Evolutionary conservation across 192 early-diverging fungal genomes (phyloP), one percentile per base, ranked within the genome.

Genomic region (Linnemannia schmuckeri): DNA sequence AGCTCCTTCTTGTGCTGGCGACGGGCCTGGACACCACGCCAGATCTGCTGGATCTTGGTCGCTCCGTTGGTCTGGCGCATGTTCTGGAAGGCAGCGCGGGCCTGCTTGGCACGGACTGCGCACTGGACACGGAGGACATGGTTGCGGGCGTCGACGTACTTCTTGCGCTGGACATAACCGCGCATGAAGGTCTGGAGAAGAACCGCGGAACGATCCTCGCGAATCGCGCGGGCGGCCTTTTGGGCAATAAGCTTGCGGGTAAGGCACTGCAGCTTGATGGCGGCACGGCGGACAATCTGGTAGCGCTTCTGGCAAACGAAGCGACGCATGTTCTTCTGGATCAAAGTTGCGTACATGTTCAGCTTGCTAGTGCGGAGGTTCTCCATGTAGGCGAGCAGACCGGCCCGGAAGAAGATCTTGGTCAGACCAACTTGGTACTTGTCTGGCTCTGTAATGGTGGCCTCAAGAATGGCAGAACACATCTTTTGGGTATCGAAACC

Each of bases 351-450:
- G 66, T 96, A 96, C 22, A 89, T 89, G 40, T 95, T 95, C 79
- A 97, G 90, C 35, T 96, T 91, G 80, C 97, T 97, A 8, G 96
- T 90, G 44, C 98, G 94, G 71, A 96, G 90, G 89, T 97, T 98
- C 82, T 99, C 98, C 75, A 97, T 83, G 82, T 92, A 95, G 20
- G 96, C 96, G 68, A 96, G 80, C 92, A 97, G 95, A 75, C 99
- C 99, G 69, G 99, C 96, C 40, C 99, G 95, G 97, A 99, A 99
- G 91, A 99, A 99, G 70, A 99, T 96, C 90, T 99, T 99, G 18
- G 97, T 96, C 46, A 94, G 88, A 78, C 99, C 99, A 24, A 99
- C 91, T 91, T 99, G 97, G 90, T 93, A 99, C 77, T 97, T 96
- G 87, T 98, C 97, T 6, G 90, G 91, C 76, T 96, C 95, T 49